These are phyloP conservation scores for Silene vulgaris DNA, from an alignment of 179 eudicot genomes.

Conservation along the genomic window DNA sequence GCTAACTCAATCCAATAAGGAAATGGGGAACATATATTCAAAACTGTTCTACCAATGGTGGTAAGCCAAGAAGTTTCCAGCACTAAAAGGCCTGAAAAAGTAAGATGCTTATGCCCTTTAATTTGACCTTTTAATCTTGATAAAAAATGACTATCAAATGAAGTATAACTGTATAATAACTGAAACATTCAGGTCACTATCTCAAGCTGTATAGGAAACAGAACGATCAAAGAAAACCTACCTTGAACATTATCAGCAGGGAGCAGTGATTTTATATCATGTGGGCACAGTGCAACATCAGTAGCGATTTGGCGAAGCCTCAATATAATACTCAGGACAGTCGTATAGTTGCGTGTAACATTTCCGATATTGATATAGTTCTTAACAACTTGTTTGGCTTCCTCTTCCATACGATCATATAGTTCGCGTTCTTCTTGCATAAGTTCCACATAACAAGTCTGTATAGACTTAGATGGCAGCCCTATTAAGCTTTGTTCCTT, in stretches of 20 bases:
- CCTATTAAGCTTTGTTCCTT: slow-evolving; percentile 63
- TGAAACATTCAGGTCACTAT: background rate
- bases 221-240: slow-evolving; percentile 18
- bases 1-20: too few relatives aligned
- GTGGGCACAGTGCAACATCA: slow-evolving; percentile 74
- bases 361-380: slow-evolving; percentile 49
- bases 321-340: slow-evolving; percentile 66
- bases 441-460: slow-evolving; percentile 65
- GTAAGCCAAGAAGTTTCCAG: background rate
- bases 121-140: background rate
- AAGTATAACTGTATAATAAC: background rate
- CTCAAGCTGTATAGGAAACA: slow-evolving; percentile 4
- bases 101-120: background rate
- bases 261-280: slow-evolving; percentile 59
- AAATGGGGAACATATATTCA: too few relatives aligned
- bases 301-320: slow-evolving; percentile 89
- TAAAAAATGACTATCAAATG: background rate
- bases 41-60: too few relatives aligned
- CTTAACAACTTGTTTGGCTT: slow-evolving; percentile 60
- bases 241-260: slow-evolving; percentile 66
- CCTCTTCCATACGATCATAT: slow-evolving; percentile 78
- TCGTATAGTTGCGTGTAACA: slow-evolving; percentile 55
- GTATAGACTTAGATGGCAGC: slow-evolving; percentile 60
- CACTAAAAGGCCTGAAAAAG: background rate
- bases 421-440: slow-evolving; percentile 64